phyloP scores from a whole-genome alignment of 169 alveolate genomes.

The Plasmodium billcollinsi region DNA sequence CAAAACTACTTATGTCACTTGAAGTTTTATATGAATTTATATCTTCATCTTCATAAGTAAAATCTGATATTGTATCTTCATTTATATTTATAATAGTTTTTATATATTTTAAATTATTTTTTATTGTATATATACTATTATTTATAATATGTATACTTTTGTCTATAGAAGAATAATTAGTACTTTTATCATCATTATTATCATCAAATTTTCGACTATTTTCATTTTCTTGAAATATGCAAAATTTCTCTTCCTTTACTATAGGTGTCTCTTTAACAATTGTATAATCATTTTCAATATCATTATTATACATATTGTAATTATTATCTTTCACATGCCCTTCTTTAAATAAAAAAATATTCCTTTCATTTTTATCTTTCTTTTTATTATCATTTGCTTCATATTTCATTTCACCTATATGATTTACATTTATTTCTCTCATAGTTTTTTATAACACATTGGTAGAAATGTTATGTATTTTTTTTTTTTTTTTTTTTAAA shows the following conservation, averaged over 20 bases:
- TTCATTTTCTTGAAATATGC: background rate
- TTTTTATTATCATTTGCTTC: background rate
- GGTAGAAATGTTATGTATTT: too few relatives aligned
- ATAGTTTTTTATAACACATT: too few relatives aligned
- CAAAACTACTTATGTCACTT: constrained; percentile 20
- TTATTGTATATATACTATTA: constrained; percentile 19
- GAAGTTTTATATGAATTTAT: background rate
- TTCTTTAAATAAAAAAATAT: too few relatives aligned
- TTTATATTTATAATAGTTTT: constrained; percentile 10
- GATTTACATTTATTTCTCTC: too few relatives aligned
- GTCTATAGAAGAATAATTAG: constrained; percentile 3
- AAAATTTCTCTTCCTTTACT: too few relatives aligned
- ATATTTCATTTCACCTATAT: too few relatives aligned
- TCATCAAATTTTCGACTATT: background rate
- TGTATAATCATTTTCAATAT: background rate
- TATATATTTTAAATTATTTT: constrained; percentile 17
- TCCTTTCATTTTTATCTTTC: background rate
- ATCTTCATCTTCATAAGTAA: background rate
- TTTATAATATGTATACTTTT: constrained; percentile 44
- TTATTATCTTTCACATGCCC: background rate
- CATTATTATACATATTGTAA: background rate
- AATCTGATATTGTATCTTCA: constrained; percentile 3
- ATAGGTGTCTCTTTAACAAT: background rate
- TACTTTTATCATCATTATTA: background rate
- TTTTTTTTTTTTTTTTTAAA: too few relatives aligned